phyloP scores from a whole-genome alignment of 768 basidiomycete species.

The Lentinula raphanica region DNA sequence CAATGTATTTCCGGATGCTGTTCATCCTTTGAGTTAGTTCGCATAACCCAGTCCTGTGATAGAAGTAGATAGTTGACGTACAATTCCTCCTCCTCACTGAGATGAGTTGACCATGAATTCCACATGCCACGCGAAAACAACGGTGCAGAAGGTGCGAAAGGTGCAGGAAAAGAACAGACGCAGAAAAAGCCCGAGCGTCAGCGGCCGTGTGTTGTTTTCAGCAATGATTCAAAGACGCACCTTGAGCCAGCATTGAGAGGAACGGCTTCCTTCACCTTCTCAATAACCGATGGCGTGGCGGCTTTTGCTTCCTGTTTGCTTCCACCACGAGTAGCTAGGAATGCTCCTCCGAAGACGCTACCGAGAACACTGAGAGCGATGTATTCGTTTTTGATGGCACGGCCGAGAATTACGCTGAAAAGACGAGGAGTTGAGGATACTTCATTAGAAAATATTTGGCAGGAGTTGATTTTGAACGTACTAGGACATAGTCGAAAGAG shows the following conservation, averaged over 20 bases:
- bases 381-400: conserved; percentile 77
- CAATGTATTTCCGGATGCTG: conserved; percentile 78
- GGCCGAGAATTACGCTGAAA: conserved; percentile 68
- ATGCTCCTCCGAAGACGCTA: conserved; percentile 47
- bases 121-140: background rate
- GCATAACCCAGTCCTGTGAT: conserved; percentile 23
- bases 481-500: conserved; percentile 18
- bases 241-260: conserved; percentile 63
- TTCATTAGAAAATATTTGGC: no score
- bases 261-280: conserved; percentile 60
- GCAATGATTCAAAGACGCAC: conserved; percentile 36
- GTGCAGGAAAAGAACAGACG: no score
- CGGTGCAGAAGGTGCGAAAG: conserved; percentile 10
- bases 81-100: conserved; percentile 84
- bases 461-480: conserved; percentile 5
- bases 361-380: conserved; percentile 66
- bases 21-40: conserved; percentile 42
- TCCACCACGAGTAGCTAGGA: conserved; percentile 50
- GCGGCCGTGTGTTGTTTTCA: no score
- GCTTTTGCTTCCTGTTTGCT: conserved; percentile 41
- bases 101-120: background rate
- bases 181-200: no score
- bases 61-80: conserved; percentile 34
- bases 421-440: background rate
- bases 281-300: conserved; percentile 37